Evolutionary conservation across 495 filamentous ascomycete genomes (phyloP).

Genomic region (Daldinia vernicosa): DNA sequence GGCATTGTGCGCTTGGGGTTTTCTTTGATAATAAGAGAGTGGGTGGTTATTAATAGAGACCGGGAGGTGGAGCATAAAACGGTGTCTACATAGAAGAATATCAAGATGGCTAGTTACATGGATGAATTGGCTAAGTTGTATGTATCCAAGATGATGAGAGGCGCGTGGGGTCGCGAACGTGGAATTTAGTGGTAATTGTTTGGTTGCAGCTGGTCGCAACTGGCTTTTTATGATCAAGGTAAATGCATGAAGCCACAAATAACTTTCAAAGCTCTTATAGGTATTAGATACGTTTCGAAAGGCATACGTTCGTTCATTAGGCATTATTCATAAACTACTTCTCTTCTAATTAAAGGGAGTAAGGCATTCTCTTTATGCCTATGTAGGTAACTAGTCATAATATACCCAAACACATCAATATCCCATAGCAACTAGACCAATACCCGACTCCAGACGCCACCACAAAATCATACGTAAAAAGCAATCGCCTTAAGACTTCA

Average conservation of each 20-base stretch:
- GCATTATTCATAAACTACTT: background rate
- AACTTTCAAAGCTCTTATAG: background rate
- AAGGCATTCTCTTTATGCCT: background rate
- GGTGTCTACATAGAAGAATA: conserved; percentile 4
- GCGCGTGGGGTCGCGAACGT: conserved; percentile 24
- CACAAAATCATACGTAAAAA: background rate
- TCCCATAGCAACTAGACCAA: background rate
- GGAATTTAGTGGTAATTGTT: conserved; percentile 6
- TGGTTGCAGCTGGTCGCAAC: conserved; percentile 22
- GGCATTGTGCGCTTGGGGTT: conserved; percentile 19
- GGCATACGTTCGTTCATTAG: background rate
- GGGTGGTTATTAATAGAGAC: too few relatives aligned
- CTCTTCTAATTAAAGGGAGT: background rate
- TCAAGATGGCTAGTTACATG: background rate
- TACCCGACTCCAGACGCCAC: background rate
- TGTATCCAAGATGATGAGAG: conserved; percentile 6
- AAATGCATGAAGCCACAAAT: background rate
- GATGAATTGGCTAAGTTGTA: conserved; percentile 1
- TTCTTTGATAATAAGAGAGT: background rate
- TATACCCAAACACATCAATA: background rate
- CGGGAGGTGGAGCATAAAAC: background rate
- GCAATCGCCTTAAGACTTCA: conserved; percentile 52
- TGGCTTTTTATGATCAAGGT: conserved; percentile 6
- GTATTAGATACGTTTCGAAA: background rate
- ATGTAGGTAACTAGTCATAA: background rate